Percentiles rank a stretch among this genome's conserved stretches.
Conservation (phyloP, 768 basidiomycete genomes). For the Obba rivulosa region DNA sequence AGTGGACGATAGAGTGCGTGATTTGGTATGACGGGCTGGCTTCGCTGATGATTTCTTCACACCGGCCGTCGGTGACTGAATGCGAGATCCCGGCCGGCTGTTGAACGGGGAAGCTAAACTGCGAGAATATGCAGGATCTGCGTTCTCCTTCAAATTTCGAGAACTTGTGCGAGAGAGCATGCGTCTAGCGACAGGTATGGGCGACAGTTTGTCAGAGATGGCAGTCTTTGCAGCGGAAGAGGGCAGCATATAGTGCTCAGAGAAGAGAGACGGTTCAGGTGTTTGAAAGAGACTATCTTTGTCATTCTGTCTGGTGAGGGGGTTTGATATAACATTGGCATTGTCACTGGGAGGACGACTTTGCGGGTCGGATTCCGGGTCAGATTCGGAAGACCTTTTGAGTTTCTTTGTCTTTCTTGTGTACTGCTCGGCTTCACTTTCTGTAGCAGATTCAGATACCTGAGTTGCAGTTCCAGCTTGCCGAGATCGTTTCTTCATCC, state of each 20-base stretch:
- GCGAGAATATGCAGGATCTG: constrained; percentile 9
- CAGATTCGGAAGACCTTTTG: constrained; percentile 20
- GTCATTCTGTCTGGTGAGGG: constrained; percentile 1
- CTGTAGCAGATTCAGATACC: background rate
- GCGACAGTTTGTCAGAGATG: constrained; percentile 29
- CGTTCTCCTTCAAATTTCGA: constrained; percentile 37
- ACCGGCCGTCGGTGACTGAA: constrained; percentile 28
- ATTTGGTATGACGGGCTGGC: constrained; percentile 25
- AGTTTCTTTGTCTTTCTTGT: constrained; percentile 29
- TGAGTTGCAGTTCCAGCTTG: constrained; percentile 14
- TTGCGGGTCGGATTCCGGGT: constrained; percentile 1
- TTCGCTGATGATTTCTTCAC: constrained; percentile 11
- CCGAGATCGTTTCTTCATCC: constrained; percentile 46
- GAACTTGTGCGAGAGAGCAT: constrained; percentile 35
- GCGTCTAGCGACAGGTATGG: constrained; percentile 33
- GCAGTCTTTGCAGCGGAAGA: constrained; percentile 15
- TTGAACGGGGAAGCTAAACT: constrained; percentile 41
- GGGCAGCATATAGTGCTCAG: constrained; percentile 10
- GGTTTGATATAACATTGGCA: background rate
- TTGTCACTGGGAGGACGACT: background rate
- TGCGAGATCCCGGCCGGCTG: constrained; percentile 38
- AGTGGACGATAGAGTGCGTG: constrained; percentile 34
- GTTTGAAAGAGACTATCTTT: constrained; percentile 10
- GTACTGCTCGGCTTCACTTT: background rate
- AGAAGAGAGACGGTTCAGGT: constrained; percentile 9